Evolutionary conservation across 176 grass and related monocot species (phyloP), one percentile per base, ranked within the genome.

Genomic region (Miscanthus lutarioriparius): DNA sequence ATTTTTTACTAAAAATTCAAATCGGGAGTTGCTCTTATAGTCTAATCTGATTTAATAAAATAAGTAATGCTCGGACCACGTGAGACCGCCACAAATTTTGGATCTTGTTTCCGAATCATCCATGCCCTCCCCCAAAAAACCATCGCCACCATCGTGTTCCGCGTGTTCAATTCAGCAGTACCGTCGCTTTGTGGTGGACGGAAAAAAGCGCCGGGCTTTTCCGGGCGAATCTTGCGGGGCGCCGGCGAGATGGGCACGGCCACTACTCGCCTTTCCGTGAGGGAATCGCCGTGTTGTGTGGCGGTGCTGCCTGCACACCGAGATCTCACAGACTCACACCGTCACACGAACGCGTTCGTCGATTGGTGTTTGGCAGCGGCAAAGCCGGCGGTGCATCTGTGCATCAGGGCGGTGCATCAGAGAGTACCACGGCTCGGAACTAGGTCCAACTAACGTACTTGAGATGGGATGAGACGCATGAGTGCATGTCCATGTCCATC

Each of bases 181-280:
- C 3, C 23, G 12, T 48, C 22, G 27, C 40, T 25, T 25, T 51
- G 70, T 5, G 40, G 71, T 64, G 22, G n/a, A 53, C n/a, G 70
- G 41, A 8, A 30, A 45, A 54, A 58, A n/a, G 37, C 47, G 28
- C 8, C 63, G 70, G 70, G 70, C 25, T 43, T 67, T 44, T 32
- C 12, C 33, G 1, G 71, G 36, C 70, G 35, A 67, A 75, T 87
- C 78, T 56, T 22, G 80, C 33, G 70, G 16, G 44, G 6, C 48
- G 79, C 43, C 70, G 62, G 78, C 78, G 37, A 33, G 70, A 59
- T 28, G 62, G 25, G 44, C 26, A 87, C 78, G 10, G 19, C 85
- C 85, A 87, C 78, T 58, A 35, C 13, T n/a, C 8, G 26, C 19
- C 70, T 75, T 87, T 75, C 25, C 22, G 70, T 35, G 56, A 75